Evolutionary conservation across 2,329 filamentous ascomycete species (phyloP), one percentile per base, ranked within the genome.

Genomic region (Sphaceloma murrayae): DNA sequence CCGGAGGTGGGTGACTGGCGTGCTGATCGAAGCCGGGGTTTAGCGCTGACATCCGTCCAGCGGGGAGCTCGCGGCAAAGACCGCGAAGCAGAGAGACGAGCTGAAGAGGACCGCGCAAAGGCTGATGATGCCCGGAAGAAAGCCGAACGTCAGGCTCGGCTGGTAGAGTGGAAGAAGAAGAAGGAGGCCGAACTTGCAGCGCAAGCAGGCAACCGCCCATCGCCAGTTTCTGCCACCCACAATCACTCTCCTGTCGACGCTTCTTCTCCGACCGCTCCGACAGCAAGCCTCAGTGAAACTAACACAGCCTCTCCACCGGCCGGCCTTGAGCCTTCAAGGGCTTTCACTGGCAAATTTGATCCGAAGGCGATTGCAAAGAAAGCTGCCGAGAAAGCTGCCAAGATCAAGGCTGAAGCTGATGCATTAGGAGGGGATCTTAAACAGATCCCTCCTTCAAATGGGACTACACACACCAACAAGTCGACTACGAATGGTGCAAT

Each of bases 101-200:
- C 36, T 18, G 34, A 32, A 43, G 43, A 48, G 31, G 47, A 50
- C 13, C 48, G 43, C 19, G 45, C 47, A 10, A 78, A 78, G 55
- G 70, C 75, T 58, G 85, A 87, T 61, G 48, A 51, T 39, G 50
- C 51, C 40, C 72, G 83, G 58, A 85, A 88, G 61, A 46, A 52
- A 43, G 49, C 51, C 39, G 84, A 89, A 61, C 73, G 84, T 50
- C 70, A 87, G 32, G 85, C 85, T 19, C 88, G 85, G 59, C 66
- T 94, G 19, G 85, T 89, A 60, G 84, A 85, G 46, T 94, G 87
- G 88, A 94, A 94, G 66, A 83, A 86, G 63, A 89, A 88, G 64
- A 79, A 77, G 56, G 76, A 53, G 49, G 30, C 45, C 44, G 42
- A 54, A 82, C 54, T 72, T 79, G 77, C 77, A 43, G 69, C 75